Base-by-base conservation (phyloP, 371 early-diverging fungal genomes). In the Paraphysoderma sedebokerense region DNA sequence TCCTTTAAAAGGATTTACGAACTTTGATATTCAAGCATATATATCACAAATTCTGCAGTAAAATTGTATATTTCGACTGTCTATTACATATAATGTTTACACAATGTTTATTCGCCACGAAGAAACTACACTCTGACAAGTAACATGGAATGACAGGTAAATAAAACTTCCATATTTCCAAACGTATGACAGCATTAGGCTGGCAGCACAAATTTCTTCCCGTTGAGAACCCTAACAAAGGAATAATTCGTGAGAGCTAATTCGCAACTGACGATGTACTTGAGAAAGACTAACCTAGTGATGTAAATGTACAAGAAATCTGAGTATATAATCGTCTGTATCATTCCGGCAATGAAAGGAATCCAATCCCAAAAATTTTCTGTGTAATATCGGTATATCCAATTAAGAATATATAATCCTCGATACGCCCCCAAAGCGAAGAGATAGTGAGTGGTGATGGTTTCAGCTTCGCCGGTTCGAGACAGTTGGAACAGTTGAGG, bases 231-330 rank as follows among this genome's bases (percentile, higher is more conserved):
- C 59, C 84, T 84, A 55, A 29, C 23, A 20, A 55, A 32, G 12
- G 26, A 35, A 44, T 20, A 8, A 20, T 27, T 33, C 23, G 12
- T 31, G 32, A 19, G 17, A 47, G 28, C 7, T 23, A 35, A 32
- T 27, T 22, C 30, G 12, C 24, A 29, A 23, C 27, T 32, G 31
- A 28, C 28, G 37, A 44, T 38, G 22, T 17, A 36, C 36, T 26
- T n/a, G 38, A 23, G n/a, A 37, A 44, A 12, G 3, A 55, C 72
- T 67, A 69, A 84, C 85, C 75, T 83, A 51, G 81, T 82, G 53
- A 91, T 85, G 68, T 98, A 99, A 34, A 97, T 79, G 51, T 87
- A 89, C 68, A 98, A 97, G 62, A 99, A 98, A 66, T 99, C 98
- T 55, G 75, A 74, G 63, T 98, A 99, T 1, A 99, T 65, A 12